Conservation (phyloP, 2,329 filamentous ascomycete genomes). For the Claviceps sp. region DNA sequence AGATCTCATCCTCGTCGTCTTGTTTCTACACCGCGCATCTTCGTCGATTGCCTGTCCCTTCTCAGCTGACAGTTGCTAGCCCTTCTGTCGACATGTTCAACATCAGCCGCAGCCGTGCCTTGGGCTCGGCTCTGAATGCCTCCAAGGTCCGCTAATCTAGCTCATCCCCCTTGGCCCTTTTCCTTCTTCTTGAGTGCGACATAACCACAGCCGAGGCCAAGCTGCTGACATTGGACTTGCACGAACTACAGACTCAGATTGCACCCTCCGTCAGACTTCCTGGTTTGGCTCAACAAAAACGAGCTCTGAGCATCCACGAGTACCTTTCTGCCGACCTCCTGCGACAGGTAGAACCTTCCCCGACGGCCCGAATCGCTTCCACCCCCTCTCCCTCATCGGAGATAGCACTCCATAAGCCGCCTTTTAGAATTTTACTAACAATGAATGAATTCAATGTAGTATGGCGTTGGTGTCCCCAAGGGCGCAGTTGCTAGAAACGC, state of each 20-base stretch:
- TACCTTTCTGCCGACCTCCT: constrained; percentile 92
- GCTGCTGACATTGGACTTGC: constrained; percentile 2
- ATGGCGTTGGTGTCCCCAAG: constrained; percentile 86
- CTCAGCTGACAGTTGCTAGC: constrained; percentile 8
- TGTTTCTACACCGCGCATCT: constrained; percentile 1
- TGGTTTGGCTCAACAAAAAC: constrained; percentile 62
- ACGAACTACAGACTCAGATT: constrained; percentile 15
- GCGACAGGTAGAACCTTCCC: constrained; percentile 41
- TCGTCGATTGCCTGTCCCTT: constrained; percentile 7
- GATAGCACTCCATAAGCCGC: background rate
- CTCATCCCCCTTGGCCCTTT: background rate
- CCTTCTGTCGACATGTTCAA: constrained; percentile 59
- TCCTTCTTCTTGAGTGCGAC: background rate
- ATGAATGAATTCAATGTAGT: constrained; percentile 36
- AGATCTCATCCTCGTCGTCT: constrained; percentile 4
- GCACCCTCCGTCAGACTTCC: constrained; percentile 42
- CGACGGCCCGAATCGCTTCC: background rate
- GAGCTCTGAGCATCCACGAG: constrained; percentile 93
- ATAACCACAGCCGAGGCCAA: constrained; percentile 6
- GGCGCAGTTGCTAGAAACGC: constrained; percentile 73
- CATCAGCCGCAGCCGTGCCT: constrained; percentile 66
- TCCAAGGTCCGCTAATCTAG: constrained; percentile 47
- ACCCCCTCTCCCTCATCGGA: background rate
- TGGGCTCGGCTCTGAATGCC: constrained; percentile 67
- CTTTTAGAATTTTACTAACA: constrained; percentile 6